Base-by-base conservation (phyloP, 202 grass and related monocot genomes). In the Panicum virgatum region DNA sequence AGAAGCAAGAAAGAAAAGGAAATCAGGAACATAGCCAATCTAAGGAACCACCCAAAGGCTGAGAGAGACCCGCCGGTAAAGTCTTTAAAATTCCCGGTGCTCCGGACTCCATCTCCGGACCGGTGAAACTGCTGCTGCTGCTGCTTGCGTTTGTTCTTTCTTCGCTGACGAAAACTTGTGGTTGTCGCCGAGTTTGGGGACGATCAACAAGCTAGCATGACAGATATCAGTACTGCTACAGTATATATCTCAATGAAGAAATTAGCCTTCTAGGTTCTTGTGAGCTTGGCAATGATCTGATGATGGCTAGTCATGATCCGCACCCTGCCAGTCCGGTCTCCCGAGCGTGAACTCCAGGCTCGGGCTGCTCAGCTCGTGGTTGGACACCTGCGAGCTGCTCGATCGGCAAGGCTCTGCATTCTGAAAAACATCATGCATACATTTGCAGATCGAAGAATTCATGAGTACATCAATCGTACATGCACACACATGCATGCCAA, bases 331-430 rank as follows among this genome's bases (percentile, higher is more conserved):
- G 66, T 97, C 92, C 25, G 94, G 92, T 68, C 94, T 87, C 56
- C 94, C 94, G 59, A 97, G 86, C 20, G 94, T 97, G 90, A 97
- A 97, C 92, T 97, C 94, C 13, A 97, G 84, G 85, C 94, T 97
- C 5, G 89, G 94, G 80, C 80, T 94, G 76, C 89, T 97, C 72
- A 87, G 83, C 84, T 97, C 92, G 29, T 87, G 78, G 83, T 90
- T 93, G 19, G 94, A 91, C 75, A 93, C 60, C 66, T 94, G 89
- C 18, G 90, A 94, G 39, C 85, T 76, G 27, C 83, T 92, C 3
- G 89, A 92, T 82, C 84, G 80, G 86, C 90, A 97, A 2, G 89
- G 82, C 80, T 97, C 92, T 19, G 68, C 84, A 79, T 94, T 94
- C 94, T 97, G 90, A 48, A 75, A 61, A 16, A 82, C 0, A 75